These are phyloP conservation scores for Aspergillus cavernicola DNA, from an alignment of 495 filamentous ascomycete species.

Conservation along the genomic window DNA sequence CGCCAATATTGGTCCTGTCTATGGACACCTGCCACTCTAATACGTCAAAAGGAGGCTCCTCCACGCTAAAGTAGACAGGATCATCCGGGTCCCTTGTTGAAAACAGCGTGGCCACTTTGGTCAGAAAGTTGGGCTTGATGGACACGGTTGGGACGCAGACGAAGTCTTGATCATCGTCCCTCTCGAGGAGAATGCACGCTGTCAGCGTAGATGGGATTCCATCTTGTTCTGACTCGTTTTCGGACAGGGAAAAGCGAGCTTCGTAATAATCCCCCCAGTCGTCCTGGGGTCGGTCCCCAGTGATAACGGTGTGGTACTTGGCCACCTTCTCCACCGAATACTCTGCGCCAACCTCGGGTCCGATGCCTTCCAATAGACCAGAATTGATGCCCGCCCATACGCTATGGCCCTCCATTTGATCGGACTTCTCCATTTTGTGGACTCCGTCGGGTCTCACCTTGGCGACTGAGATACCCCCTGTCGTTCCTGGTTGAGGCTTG, in stretches of 20 bases:
- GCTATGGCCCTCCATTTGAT: background rate
- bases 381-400: background rate
- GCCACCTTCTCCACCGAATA: background rate
- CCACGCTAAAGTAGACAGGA: background rate
- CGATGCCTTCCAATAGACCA: background rate
- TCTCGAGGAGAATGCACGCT: background rate
- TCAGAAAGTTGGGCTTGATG: background rate
- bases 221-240: background rate
- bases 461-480: background rate
- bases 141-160: background rate
- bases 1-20: background rate
- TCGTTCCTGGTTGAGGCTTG: background rate
- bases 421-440: background rate
- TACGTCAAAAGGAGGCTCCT: background rate
- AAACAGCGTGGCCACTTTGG: background rate
- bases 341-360: background rate
- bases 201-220: background rate
- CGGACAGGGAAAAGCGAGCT: background rate
- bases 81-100: background rate
- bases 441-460: background rate
- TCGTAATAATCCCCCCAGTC: background rate
- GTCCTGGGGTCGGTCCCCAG: background rate
- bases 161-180: slow-evolving; percentile 1
- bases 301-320: background rate
- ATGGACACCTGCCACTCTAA: background rate